Base-by-base conservation (phyloP, 768 basidiomycete genomes). In the Dictyophora rubrovolvata region DNA sequence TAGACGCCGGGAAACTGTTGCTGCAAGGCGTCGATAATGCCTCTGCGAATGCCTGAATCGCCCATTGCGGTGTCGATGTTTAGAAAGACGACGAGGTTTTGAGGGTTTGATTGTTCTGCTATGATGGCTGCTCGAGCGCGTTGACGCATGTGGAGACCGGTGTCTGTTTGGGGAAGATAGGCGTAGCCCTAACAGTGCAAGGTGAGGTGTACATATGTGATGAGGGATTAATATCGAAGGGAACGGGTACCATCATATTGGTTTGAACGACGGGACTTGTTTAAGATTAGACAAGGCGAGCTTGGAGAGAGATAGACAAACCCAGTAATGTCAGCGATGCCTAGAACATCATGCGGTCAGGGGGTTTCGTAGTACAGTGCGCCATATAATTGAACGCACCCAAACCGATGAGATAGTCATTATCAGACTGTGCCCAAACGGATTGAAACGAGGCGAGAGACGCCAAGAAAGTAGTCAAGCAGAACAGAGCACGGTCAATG, bases 21-120 rank as follows among this genome's bases (percentile, higher is more conserved):
- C 7, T 82, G 75, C 10, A 90, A 76, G 46, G 78, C 71, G 4
- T 75, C 67, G 28, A 90, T 77, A 63, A 91, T 82, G 14, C 81
- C 79, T 23, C 86, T 81, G 34, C 87, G 83, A 37, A 88, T 72
- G 22, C 87, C 88, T 2, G 80, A 82, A 69, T 89, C 89, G 11
- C 88, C 88, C 85, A 89, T 88, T 47, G 82, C 86, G 54, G 89
- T 87, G 67, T 91, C 84, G n/a, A 86, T 77, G 63, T 88, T 89
- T 69, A 89, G 82, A 67, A 87, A 86, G 21, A 89, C 81, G 50
- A 89, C 65, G 51, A 86, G 78, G 63, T 85, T 80, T 37, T 76
- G 69, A 2, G 85, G 70, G 28, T 74, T 69, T 49, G 78, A 65
- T 22, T 80, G 70, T 56, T 87, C 85, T 47, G 85, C 87, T 17